These are phyloP conservation scores for Yarrowia phangngaensis DNA, from an alignment of 805 yeast genomes.

Conservation along the genomic window DNA sequence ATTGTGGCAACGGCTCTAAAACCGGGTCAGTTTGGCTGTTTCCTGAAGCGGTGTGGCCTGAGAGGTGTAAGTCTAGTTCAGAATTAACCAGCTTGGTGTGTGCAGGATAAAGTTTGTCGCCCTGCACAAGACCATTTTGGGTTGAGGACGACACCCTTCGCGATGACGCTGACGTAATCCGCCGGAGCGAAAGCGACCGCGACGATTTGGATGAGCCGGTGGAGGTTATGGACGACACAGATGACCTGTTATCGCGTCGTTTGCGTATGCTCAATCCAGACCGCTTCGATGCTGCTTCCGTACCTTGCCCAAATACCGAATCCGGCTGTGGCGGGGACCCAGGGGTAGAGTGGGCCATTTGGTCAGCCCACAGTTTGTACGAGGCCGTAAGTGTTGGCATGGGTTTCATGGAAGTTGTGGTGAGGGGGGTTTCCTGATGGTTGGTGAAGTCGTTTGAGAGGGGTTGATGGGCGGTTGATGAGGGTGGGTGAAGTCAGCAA, in stretches of 20 bases:
- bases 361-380: conserved; percentile 24
- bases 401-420: too few relatives aligned
- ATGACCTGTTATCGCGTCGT: conserved; percentile 4
- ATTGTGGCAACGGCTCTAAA: too few relatives aligned
- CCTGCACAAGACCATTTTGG: conserved; percentile 12
- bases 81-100: too few relatives aligned
- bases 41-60: too few relatives aligned
- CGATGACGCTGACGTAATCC: conserved; percentile 3
- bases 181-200: background rate
- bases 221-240: conserved; percentile 3
- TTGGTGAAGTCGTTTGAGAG: too few relatives aligned
- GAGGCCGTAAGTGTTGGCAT: conserved; percentile 17
- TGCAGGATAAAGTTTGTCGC: too few relatives aligned
- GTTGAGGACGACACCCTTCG: conserved; percentile 18
- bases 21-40: too few relatives aligned
- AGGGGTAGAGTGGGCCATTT: conserved; percentile 16
- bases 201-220: background rate
- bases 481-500: too few relatives aligned
- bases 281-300: background rate
- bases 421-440: too few relatives aligned
- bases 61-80: background rate
- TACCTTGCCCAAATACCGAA: conserved; percentile 11
- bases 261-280: conserved; percentile 1
- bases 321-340: conserved; percentile 4
- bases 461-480: too few relatives aligned